Conservation (phyloP, 73 alveolate species). For the Symbiodinium natans region DNA sequence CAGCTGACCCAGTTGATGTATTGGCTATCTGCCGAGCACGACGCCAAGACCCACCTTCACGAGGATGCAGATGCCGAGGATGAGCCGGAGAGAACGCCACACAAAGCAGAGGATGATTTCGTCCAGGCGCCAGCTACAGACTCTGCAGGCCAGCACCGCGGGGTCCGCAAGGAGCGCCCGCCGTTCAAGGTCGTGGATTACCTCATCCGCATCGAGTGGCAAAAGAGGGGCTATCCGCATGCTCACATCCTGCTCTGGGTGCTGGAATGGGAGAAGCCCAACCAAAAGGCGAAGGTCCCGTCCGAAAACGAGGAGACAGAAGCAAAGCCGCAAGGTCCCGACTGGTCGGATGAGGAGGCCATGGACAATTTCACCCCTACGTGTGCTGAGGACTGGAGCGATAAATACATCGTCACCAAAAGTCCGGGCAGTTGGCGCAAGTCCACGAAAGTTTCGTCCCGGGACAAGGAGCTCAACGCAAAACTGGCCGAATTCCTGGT, state of each 20-base stretch:
- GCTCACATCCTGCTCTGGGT: constrained; percentile 26
- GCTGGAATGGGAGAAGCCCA: no score
- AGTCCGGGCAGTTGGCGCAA: no score
- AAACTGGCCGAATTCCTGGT: no score
- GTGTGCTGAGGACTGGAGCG: not conserved
- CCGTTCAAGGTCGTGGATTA: constrained; percentile 39
- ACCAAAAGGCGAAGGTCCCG: not conserved
- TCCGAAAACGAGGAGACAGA: not conserved
- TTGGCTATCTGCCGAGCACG: not conserved
- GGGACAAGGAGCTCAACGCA: no score
- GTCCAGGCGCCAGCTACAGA: constrained; percentile 9
- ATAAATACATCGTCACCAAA: no score
- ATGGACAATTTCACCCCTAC: not conserved
- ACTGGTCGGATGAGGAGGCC: constrained; percentile 24
- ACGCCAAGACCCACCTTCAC: no score
- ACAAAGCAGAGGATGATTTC: not conserved
- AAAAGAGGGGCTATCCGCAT: constrained; percentile 49
- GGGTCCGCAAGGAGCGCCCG: not conserved
- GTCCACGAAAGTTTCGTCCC: no score
- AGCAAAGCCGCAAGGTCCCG: not conserved
- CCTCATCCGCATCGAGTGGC: constrained; percentile 42
- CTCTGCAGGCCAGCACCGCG: not conserved
- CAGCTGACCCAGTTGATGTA: not conserved
- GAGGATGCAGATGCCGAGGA: no score
- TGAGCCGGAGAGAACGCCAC: not conserved